Percentiles rank a stretch among this genome's conserved stretches.
phyloP scores from a whole-genome alignment of 2,329 filamentous ascomycete species.

The Ophiostoma quercus region DNA sequence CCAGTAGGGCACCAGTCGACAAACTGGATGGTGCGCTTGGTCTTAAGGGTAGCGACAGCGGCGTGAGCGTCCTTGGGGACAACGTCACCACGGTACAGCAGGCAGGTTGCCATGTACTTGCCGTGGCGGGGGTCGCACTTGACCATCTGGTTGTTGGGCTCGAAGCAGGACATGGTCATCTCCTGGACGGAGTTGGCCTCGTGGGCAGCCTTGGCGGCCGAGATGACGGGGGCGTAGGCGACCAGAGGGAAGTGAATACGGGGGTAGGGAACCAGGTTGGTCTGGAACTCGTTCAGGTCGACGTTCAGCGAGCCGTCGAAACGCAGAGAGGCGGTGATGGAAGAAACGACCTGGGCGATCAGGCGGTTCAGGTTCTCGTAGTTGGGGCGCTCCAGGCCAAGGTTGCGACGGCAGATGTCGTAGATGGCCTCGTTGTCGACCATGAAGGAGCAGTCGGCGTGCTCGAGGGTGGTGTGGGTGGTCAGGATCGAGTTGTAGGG shows the following conservation, averaged over 20 bases:
- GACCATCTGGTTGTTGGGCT: constrained; percentile 99
- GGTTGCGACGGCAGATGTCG: constrained; percentile 97
- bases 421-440: constrained; percentile 99
- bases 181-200: constrained; percentile 97
- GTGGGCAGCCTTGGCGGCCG: constrained; percentile 90
- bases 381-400: constrained; percentile 94
- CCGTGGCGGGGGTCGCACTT: constrained; percentile 97
- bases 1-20: constrained; percentile 99
- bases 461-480: constrained; percentile 97
- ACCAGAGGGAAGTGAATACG: constrained; percentile 99
- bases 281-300: constrained; percentile 99
- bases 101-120: constrained; percentile 99
- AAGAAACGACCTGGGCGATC: constrained; percentile 97
- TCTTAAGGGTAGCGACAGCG: constrained; percentile 94
- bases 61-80: constrained; percentile 92
- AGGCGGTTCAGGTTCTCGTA: constrained; percentile 98
- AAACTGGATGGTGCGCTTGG: constrained; percentile 98
- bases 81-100: constrained; percentile 97
- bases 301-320: constrained; percentile 99
- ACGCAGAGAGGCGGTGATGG: constrained; percentile 95
- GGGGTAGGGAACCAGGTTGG: constrained; percentile 97
- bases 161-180: constrained; percentile 98
- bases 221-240: constrained; percentile 91
- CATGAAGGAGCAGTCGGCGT: constrained; percentile 99
- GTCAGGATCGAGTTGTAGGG: constrained; percentile 99